These are phyloP conservation scores for Candida boidinii DNA, from an alignment of 805 yeast genomes.

Conservation along the genomic window DNA sequence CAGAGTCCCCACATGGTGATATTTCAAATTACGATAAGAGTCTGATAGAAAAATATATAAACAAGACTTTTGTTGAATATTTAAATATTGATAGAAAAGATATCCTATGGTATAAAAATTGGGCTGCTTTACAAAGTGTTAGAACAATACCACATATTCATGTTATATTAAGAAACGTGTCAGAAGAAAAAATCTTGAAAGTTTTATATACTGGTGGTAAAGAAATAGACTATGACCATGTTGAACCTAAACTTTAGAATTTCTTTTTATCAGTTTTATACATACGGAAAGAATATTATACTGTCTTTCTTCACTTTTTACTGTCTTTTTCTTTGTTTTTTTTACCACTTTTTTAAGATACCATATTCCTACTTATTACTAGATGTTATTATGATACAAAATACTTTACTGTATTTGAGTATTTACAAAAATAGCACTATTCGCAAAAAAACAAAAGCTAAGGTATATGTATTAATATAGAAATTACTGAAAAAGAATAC, in stretches of 20 bases:
- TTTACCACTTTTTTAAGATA: too few species aligned
- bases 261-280: too few species aligned
- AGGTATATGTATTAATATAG: too few species aligned
- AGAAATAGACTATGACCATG: constrained; percentile 6
- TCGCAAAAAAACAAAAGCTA: too few species aligned
- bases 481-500: too few species aligned
- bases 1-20: constrained; percentile 40
- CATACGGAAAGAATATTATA: too few species aligned
- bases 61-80: constrained; percentile 37
- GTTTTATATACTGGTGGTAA: constrained; percentile 15
- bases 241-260: neutral
- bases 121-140: constrained; percentile 63
- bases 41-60: constrained; percentile 35
- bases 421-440: too few species aligned
- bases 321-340: too few species aligned
- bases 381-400: too few species aligned
- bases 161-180: constrained; percentile 40
- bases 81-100: constrained; percentile 31
- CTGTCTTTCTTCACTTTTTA: too few species aligned
- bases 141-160: constrained; percentile 64
- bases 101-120: constrained; percentile 63
- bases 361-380: too few species aligned
- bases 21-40: constrained; percentile 33
- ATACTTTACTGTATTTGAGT: too few species aligned
- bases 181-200: constrained; percentile 14